Conservation (phyloP, 2,329 filamentous ascomycete genomes). For the Fusarium paranaense region DNA sequence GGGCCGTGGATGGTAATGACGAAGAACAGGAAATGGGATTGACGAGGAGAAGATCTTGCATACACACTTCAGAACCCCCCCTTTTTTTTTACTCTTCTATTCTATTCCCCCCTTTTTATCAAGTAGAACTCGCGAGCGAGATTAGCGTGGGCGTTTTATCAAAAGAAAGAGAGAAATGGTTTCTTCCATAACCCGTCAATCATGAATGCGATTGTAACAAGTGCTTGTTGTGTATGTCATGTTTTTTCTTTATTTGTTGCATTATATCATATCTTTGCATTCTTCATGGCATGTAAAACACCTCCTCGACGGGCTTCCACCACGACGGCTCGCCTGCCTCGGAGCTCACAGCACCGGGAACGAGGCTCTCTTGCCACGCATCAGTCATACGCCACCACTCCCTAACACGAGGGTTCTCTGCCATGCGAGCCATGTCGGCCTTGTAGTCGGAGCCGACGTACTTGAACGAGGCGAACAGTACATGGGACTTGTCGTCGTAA, state of each 20-base stretch:
- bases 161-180: slow-evolving; percentile 33
- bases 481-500: slow-evolving; percentile 70
- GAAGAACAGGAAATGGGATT: slow-evolving; percentile 25
- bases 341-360: slow-evolving; percentile 69
- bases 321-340: slow-evolving; percentile 70
- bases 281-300: slow-evolving; percentile 69
- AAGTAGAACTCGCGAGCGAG: slow-evolving; percentile 46
- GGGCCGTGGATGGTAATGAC: slow-evolving; percentile 39
- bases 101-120: slow-evolving; percentile 32
- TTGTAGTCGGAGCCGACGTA: slow-evolving; percentile 80
- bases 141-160: slow-evolving; percentile 47
- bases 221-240: neutral
- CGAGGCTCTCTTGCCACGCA: slow-evolving; percentile 75
- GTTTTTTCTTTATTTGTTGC: neutral
- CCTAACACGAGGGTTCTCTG: slow-evolving; percentile 76
- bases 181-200: slow-evolving; percentile 35
- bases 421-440: slow-evolving; percentile 82
- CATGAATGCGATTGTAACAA: slow-evolving; percentile 15
- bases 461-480: slow-evolving; percentile 81
- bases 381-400: slow-evolving; percentile 89
- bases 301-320: slow-evolving; percentile 78
- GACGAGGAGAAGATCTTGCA: slow-evolving; percentile 41
- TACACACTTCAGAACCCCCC: slow-evolving; percentile 37
- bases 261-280: neutral
- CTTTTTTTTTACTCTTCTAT: slow-evolving; percentile 31